Evolutionary conservation across 2,329 filamentous ascomycete genomes (phyloP), one percentile per base, ranked within the genome.

Genomic region (Neonectria ditissima): DNA sequence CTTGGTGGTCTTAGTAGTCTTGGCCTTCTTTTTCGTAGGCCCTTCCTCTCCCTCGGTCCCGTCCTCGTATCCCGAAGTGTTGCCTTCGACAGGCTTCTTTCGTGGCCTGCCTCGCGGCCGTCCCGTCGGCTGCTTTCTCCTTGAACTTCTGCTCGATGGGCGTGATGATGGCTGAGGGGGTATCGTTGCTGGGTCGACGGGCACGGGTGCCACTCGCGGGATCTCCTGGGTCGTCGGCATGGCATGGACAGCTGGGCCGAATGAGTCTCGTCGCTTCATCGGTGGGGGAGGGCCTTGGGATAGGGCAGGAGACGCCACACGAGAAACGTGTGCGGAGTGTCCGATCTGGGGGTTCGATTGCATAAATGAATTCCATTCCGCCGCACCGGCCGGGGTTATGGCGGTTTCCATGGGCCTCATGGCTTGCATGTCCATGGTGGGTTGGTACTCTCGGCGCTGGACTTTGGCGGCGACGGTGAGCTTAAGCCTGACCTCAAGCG

Each of bases 401-500:
- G 76, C 78, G 41, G 75, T 73, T 20, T 80, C 78, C 64, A 70
- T 66, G 26, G 73, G 73, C 44, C 73, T 70, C 20, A 64, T 47
- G 4, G 57, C 63, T 4, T 69, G 67, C 48, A 75, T 65, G 7
- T 76, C 75, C 61, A 72, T 67, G 55, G 53, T 60, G 24, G 71
- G 65, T 26, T 71, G 74, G 8, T 70, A 68, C 16, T 70, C 65
- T 4, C 73, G 74, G 20, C 76, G 78, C 22, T 78, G 76, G 47
- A 82, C 85, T 55, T 87, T 92, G 18, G 90, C 86, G 37, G 97
- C 90, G 16, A 91, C 91, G 2, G 94, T 91, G 60, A 99, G 84
- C 75, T 93, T 94, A 65, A 99, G 84, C 77, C 92, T 97, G 69
- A 99, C 95, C 80, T 99, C 96, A 63, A 99, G 81, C 1, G 92